These are phyloP conservation scores for Cavenderia fasciculata DNA, from an alignment of 78 protist genomes.

Conservation along the genomic window DNA sequence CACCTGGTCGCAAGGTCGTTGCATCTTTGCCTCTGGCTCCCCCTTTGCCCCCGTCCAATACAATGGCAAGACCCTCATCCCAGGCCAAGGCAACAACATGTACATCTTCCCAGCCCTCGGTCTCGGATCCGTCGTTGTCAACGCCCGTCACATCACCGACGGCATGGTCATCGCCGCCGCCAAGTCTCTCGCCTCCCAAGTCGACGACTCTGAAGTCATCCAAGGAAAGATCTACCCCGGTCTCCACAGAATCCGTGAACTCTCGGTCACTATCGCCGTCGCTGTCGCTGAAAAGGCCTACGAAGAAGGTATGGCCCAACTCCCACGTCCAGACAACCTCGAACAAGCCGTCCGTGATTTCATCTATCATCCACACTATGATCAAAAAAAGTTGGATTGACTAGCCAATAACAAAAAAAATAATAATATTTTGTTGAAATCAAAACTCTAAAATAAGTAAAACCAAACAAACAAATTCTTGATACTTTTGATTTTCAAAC, in stretches of 20 bases:
- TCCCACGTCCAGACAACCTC: slow-evolving; percentile 38
- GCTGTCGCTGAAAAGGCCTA: slow-evolving; percentile 74
- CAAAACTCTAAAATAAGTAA: neutral
- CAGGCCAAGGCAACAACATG: slow-evolving; percentile 91
- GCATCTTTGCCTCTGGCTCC: slow-evolving; percentile 94
- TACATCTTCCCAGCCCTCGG: slow-evolving; percentile 98
- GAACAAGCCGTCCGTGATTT: slow-evolving; percentile 15
- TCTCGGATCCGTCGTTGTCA: slow-evolving; percentile 81
- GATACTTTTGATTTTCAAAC: too few species aligned
- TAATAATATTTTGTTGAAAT: neutral
- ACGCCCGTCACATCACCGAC: slow-evolving; percentile 86
- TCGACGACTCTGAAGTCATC: slow-evolving; percentile 69
- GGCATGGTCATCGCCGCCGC: slow-evolving; percentile 87
- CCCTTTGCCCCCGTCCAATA: slow-evolving; percentile 89
- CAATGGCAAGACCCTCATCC: slow-evolving; percentile 55
- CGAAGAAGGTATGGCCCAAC: slow-evolving; percentile 67
- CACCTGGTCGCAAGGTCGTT: slow-evolving; percentile 88
- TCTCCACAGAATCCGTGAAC: slow-evolving; percentile 50
- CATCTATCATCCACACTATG: slow-evolving; percentile 43
- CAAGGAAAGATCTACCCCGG: slow-evolving; percentile 73
- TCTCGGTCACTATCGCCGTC: slow-evolving; percentile 45
- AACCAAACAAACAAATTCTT: neutral
- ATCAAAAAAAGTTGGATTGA: too few species aligned
- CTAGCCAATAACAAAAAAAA: too few species aligned
- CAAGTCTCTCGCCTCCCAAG: slow-evolving; percentile 77